Evolutionary conservation across 352 stramenopile genomes (phyloP), one percentile per base, ranked within the genome.

Genomic region (Globisporangium spiculum): DNA sequence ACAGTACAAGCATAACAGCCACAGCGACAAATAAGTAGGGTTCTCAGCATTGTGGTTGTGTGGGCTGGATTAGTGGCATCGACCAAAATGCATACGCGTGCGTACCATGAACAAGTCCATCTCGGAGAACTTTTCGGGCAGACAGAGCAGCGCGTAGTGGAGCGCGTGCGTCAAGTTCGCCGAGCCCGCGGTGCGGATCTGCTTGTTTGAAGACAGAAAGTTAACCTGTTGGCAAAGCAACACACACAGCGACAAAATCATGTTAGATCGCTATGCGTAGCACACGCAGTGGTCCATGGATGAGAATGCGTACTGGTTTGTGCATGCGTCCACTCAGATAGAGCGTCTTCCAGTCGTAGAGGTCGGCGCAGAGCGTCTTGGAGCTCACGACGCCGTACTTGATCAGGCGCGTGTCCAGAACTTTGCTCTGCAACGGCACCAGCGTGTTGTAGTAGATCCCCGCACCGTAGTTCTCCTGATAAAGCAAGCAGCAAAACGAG

Each of bases 351-450:
- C 90, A 97, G 24, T 84, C 75, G 5, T 72, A 62, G 0, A 97
- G 77, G 52, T 97, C 90, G 1, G 90, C 67, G 36, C 83, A 91
- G 60, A 97, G 72, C 56, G 86, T 84, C 62, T 94, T 79, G 52
- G 79, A 83, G 69, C 85, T 93, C 63, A 97, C 88, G 61, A 97
- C 81, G 12, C 90, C 90, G 71, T 97, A 97, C 77, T 97, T 97
- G 69, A 97, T 89, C 58, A 93, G 70, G 44, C 89, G 85, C 6
- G 70, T 85, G 27, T 84, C 81, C 38, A 92, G 77, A 38, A 70
- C 50, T n/a, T 84, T 76, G 60, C 78, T 84, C 27, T 70, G 74
- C 41, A 93, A 65, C 46, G 81, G 81, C 63, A 92, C 82, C 79
- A 94, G 75, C 8, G 88, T 94, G 59, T 96, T 96, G 77, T 94